phyloP scores from a whole-genome alignment of 2,329 filamentous ascomycete genomes.

The Paracamarosporium sp. region DNA sequence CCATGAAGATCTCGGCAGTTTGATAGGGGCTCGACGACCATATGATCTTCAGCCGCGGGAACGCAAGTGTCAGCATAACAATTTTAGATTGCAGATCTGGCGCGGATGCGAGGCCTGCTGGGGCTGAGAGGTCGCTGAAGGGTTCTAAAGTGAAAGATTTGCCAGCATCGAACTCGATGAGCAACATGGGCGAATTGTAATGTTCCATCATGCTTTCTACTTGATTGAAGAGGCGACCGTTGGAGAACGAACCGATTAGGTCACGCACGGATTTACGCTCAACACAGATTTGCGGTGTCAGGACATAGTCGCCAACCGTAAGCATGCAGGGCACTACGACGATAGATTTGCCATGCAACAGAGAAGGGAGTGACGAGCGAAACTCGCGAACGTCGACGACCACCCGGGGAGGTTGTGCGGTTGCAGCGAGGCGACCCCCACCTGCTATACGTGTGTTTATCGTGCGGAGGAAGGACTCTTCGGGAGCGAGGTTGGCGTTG shows the following conservation, averaged over 20 bases:
- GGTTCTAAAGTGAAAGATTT: slow-evolving; percentile 90
- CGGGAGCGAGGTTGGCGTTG: slow-evolving; percentile 71
- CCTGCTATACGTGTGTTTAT: slow-evolving; percentile 97
- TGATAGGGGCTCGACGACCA: slow-evolving; percentile 95
- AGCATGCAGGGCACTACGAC: slow-evolving; percentile 92
- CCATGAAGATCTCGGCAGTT: slow-evolving; percentile 95
- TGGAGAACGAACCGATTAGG: slow-evolving; percentile 87
- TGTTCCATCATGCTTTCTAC: slow-evolving; percentile 93
- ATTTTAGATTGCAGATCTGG: slow-evolving; percentile 90
- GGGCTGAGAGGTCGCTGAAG: slow-evolving; percentile 53
- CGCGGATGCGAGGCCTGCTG: slow-evolving; percentile 58
- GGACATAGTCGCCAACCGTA: slow-evolving; percentile 94
- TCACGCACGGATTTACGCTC: slow-evolving; percentile 95
- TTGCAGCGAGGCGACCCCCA: slow-evolving; percentile 82
- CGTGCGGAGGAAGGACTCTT: slow-evolving; percentile 91
- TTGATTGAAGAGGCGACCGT: slow-evolving; percentile 90
- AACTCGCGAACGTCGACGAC: slow-evolving; percentile 98
- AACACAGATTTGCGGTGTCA: slow-evolving; percentile 88
- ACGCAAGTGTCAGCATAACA: slow-evolving; percentile 89
- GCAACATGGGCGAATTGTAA: slow-evolving; percentile 86
- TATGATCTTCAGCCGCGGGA: slow-evolving; percentile 87
- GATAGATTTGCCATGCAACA: slow-evolving; percentile 88
- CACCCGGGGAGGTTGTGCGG: slow-evolving; percentile 84
- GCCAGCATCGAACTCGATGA: slow-evolving; percentile 98
- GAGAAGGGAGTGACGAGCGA: slow-evolving; percentile 86